phyloP scores from a whole-genome alignment of 495 filamentous ascomycete species.

The Aspergillus sparsus region DNA sequence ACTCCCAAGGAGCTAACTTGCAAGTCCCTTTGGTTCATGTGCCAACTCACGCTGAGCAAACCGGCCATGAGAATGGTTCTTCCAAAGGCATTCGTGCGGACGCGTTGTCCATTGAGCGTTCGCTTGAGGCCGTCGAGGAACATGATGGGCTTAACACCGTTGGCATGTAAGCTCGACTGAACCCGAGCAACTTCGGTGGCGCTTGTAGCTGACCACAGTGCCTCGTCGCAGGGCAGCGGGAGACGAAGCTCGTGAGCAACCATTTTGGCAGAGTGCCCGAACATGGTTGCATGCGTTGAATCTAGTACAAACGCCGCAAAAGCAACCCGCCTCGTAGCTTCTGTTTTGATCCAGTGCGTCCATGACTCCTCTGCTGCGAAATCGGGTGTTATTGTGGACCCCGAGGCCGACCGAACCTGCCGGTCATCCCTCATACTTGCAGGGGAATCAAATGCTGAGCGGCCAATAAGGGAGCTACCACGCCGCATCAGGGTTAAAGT shows the following conservation, averaged over 20 bases:
- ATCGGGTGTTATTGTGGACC: conserved; percentile 60
- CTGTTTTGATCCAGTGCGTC: conserved; percentile 95
- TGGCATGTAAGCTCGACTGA: conserved; percentile 77
- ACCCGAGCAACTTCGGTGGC: conserved; percentile 85
- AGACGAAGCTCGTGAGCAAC: conserved; percentile 94
- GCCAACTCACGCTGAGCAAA: conserved; percentile 90
- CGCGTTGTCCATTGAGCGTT: conserved; percentile 82
- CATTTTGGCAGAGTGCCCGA: conserved; percentile 96
- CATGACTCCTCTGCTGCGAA: conserved; percentile 85
- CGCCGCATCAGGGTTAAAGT: conserved; percentile 94
- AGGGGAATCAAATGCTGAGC: conserved; percentile 82
- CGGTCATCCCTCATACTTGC: conserved; percentile 73
- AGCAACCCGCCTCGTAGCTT: conserved; percentile 84
- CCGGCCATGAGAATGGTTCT: conserved; percentile 96
- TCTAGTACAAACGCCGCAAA: conserved; percentile 97
- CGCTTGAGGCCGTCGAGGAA: conserved; percentile 92
- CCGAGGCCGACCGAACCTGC: conserved; percentile 49
- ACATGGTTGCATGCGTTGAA: conserved; percentile 96
- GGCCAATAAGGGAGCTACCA: conserved; percentile 88
- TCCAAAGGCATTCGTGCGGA: conserved; percentile 92
- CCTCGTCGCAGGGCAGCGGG: conserved; percentile 90
- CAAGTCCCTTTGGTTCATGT: conserved; percentile 95
- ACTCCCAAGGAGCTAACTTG: conserved; percentile 86
- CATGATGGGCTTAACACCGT: conserved; percentile 80
- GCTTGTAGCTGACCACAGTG: conserved; percentile 89